phyloP scores from a whole-genome alignment of 2,329 filamentous ascomycete species.

The Aspergillus brasiliensis region DNA sequence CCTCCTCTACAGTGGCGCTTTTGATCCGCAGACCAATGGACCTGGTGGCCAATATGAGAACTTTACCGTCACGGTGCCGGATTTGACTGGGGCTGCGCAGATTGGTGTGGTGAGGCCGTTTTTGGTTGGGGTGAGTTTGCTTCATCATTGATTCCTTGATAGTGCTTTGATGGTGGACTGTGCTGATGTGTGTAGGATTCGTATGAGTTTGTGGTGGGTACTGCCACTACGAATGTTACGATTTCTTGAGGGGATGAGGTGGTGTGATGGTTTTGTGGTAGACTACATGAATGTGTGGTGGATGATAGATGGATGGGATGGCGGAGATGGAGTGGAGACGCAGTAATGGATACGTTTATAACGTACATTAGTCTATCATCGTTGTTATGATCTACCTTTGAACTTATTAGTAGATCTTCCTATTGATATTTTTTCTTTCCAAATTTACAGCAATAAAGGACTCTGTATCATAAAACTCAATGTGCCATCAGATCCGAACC shows the following conservation, averaged over 20 bases:
- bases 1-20: background rate
- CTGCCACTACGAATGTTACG: background rate
- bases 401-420: too few species aligned
- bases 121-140: background rate
- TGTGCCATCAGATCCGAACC: too few species aligned
- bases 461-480: too few species aligned
- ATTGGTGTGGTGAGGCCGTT: background rate
- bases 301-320: background rate
- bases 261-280: background rate
- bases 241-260: background rate
- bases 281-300: background rate
- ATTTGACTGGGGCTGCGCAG: background rate
- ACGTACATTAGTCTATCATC: too few species aligned
- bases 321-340: background rate
- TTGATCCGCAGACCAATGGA: background rate
- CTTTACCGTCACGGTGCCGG: background rate
- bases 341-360: too few species aligned
- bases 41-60: background rate
- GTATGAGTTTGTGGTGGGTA: background rate
- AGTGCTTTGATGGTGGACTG: background rate
- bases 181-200: background rate
- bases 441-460: too few species aligned
- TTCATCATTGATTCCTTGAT: rapidly evolving
- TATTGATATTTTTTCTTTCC: too few species aligned
- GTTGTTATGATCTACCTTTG: too few species aligned